Conservation (phyloP, 2,329 filamentous ascomycete genomes). For the Ascocoryne sarcoides region DNA sequence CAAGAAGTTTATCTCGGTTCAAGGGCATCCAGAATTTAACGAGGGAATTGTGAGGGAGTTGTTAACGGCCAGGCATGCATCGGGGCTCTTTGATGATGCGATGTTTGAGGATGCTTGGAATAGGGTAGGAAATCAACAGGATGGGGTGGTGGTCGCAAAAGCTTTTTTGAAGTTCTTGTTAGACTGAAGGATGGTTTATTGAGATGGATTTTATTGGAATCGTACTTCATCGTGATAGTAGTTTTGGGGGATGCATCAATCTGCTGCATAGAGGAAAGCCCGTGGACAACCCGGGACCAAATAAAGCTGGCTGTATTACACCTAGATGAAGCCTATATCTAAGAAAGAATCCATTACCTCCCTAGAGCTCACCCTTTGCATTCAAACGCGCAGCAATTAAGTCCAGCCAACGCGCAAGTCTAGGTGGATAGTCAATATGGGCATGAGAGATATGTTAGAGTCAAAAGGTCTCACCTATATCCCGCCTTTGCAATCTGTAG, state of each 20-base stretch:
- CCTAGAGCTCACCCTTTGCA: neutral
- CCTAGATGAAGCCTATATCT: neutral
- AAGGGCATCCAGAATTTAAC: constrained; percentile 82
- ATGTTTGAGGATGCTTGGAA: constrained; percentile 60
- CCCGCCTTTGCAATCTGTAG: constrained; percentile 60
- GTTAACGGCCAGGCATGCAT: constrained; percentile 51
- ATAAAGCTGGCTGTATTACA: no score
- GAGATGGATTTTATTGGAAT: no score
- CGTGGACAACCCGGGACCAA: no score
- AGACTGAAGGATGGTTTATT: constrained; percentile 34
- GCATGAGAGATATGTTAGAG: neutral
- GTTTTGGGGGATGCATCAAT: no score
- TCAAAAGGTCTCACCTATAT: constrained; percentile 36
- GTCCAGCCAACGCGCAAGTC: constrained; percentile 58
- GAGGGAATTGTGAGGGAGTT: constrained; percentile 62
- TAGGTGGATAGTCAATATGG: constrained; percentile 7
- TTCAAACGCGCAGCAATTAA: constrained; percentile 39
- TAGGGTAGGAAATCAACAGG: constrained; percentile 59
- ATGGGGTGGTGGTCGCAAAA: constrained; percentile 66
- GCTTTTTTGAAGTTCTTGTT: constrained; percentile 71
- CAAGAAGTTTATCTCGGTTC: constrained; percentile 61
- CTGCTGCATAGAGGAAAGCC: no score
- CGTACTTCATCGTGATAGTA: no score
- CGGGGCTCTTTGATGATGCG: constrained; percentile 62
- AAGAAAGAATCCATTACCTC: neutral